Evolutionary conservation across 1,139 yeast species (phyloP).

Genomic region (Taphrina confusa): DNA sequence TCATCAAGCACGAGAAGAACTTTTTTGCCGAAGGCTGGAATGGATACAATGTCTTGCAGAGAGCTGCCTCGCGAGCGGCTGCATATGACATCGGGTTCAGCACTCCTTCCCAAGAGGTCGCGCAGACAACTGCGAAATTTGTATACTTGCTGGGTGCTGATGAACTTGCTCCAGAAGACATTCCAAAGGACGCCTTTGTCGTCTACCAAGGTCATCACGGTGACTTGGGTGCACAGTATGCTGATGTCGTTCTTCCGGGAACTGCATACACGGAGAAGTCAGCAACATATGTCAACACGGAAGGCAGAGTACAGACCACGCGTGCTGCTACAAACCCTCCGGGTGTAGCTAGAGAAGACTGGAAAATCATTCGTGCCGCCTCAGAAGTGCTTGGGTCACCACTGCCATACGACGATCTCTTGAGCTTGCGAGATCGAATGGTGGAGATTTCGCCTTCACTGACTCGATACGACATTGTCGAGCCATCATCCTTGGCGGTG

Average conservation of each 20-base stretch:
- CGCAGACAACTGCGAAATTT: conserved; percentile 65
- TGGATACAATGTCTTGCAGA: conserved; percentile 76
- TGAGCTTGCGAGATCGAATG: conserved; percentile 68
- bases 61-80: conserved; percentile 84
- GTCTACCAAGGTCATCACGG: conserved; percentile 94
- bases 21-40: conserved; percentile 72
- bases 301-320: conserved; percentile 83
- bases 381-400: conserved; percentile 72
- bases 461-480: conserved; percentile 72
- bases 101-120: conserved; percentile 54
- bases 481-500: conserved; percentile 64
- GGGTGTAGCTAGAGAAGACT: conserved; percentile 88
- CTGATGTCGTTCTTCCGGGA: conserved; percentile 85
- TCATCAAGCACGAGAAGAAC: conserved; percentile 56
- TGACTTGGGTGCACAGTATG: conserved; percentile 83
- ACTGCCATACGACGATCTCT: conserved; percentile 75
- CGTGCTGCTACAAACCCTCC: conserved; percentile 91
- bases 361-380: conserved; percentile 84
- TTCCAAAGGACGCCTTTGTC: conserved; percentile 84
- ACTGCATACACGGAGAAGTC: conserved; percentile 87
- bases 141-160: conserved; percentile 84
- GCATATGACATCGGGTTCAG: conserved; percentile 84
- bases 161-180: conserved; percentile 66
- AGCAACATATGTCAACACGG: conserved; percentile 87
- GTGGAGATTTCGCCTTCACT: conserved; percentile 81